Conservation (phyloP, 208 protist species). For the Angomonas ambiguus region DNA sequence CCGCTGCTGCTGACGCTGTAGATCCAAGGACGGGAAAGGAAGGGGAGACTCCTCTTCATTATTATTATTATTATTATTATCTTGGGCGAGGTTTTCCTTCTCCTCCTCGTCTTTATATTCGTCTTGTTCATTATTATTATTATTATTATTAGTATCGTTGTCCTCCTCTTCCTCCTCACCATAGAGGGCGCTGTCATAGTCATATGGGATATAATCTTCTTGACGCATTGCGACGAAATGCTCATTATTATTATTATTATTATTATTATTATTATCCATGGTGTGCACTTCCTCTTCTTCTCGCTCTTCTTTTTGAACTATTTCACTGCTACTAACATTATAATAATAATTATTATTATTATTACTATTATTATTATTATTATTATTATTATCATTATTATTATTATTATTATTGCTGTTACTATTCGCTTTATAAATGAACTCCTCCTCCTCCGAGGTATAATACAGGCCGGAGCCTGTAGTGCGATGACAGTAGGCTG, state of each 20-base stretch:
- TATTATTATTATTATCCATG: constrained; percentile 9
- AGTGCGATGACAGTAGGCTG: no score
- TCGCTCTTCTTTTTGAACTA: no score
- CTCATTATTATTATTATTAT: constrained; percentile 4
- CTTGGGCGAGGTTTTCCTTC: no score
- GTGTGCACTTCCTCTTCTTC: no score
- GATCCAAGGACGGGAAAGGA: no score
- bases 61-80: not conserved
- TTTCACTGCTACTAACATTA: no score
- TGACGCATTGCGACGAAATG: not conserved
- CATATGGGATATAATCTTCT: not conserved
- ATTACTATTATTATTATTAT: not conserved
- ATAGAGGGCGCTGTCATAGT: not conserved
- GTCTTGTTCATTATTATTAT: not conserved
- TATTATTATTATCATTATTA: constrained; percentile 1
- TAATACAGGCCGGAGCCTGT: not conserved
- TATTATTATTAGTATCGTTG: not conserved
- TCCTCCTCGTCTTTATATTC: no score
- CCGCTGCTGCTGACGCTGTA: no score
- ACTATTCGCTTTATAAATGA: not conserved
- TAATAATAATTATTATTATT: no score
- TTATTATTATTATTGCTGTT: constrained; percentile 7
- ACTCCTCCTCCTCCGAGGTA: not conserved
- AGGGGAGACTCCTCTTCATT: no score
- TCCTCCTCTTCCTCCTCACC: not conserved